phyloP scores from a whole-genome alignment of 139 green algal species.

The Haematococcus lacustris region DNA sequence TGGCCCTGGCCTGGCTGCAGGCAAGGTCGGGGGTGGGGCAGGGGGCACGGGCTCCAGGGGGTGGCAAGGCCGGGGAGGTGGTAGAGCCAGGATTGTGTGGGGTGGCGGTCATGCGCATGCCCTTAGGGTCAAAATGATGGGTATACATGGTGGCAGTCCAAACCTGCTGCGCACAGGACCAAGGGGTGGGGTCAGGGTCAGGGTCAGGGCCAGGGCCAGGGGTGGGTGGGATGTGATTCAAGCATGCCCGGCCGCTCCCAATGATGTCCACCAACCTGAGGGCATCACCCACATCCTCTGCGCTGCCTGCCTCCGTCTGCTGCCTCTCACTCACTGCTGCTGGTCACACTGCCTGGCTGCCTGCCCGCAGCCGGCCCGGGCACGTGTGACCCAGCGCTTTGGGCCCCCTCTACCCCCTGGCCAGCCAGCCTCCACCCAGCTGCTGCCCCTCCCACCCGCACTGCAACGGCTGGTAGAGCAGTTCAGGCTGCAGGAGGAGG shows the following conservation, averaged over 20 bases:
- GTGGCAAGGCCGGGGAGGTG: too few species aligned
- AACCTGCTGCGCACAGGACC: too few species aligned
- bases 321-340: too few species aligned
- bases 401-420: slow-evolving; percentile 10
- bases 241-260: not conserved
- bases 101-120: too few species aligned
- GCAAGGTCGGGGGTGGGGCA: not conserved
- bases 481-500: slow-evolving; percentile 13
- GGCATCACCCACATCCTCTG: too few species aligned
- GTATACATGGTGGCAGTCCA: too few species aligned
- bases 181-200: not conserved
- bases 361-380: not conserved
- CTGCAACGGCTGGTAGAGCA: slow-evolving; percentile 3
- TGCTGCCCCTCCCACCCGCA: slow-evolving; percentile 5
- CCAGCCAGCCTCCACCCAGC: not conserved
- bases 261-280: not conserved
- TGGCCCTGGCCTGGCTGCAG: slow-evolving; percentile 24
- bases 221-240: not conserved
- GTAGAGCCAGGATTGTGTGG: not conserved
- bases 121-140: not conserved
- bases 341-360: too few species aligned
- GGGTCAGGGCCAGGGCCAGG: not conserved
- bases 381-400: slow-evolving; percentile 11
- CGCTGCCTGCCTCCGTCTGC: too few species aligned
- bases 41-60: not conserved